Evolutionary conservation across 2,329 filamentous ascomycete genomes (phyloP).

Genomic region (Dendryphion nanum): DNA sequence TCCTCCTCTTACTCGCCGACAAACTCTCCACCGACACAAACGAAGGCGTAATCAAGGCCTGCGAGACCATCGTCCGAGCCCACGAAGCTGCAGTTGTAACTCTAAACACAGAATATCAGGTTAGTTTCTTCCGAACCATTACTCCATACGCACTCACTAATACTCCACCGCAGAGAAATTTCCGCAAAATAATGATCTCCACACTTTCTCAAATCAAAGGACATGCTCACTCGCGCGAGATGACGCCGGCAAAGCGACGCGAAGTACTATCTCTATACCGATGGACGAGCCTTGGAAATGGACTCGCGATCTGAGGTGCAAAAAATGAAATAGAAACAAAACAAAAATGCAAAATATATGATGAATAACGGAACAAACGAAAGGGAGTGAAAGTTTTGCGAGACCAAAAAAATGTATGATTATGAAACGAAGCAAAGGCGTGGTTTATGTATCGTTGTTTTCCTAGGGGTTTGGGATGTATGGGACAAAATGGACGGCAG

Average conservation of each 20-base stretch:
- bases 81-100: constrained; percentile 95
- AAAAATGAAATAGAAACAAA: constrained; percentile 3
- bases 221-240: constrained; percentile 34
- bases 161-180: constrained; percentile 51
- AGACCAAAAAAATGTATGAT: too few relatives aligned
- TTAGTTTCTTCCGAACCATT: constrained; percentile 31
- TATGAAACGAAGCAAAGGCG: too few relatives aligned
- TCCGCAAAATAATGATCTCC: constrained; percentile 53
- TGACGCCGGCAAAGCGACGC: constrained; percentile 41
- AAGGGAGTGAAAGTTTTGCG: too few relatives aligned
- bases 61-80: constrained; percentile 87
- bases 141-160: background rate
- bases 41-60: constrained; percentile 79
- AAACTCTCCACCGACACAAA: constrained; percentile 83
- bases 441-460: too few relatives aligned
- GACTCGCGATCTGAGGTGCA: constrained; percentile 29
- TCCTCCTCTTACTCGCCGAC: constrained; percentile 83
- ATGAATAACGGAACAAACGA: too few relatives aligned
- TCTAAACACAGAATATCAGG: constrained; percentile 93
- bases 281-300: constrained; percentile 48
- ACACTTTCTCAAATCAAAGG: constrained; percentile 38
- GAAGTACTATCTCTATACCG: constrained; percentile 54
- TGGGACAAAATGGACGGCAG: too few relatives aligned
- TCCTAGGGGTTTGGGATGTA: too few relatives aligned
- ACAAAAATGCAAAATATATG: too few relatives aligned